Conservation (phyloP, 2,329 filamentous ascomycete species). For the Neofusicoccum ribis region DNA sequence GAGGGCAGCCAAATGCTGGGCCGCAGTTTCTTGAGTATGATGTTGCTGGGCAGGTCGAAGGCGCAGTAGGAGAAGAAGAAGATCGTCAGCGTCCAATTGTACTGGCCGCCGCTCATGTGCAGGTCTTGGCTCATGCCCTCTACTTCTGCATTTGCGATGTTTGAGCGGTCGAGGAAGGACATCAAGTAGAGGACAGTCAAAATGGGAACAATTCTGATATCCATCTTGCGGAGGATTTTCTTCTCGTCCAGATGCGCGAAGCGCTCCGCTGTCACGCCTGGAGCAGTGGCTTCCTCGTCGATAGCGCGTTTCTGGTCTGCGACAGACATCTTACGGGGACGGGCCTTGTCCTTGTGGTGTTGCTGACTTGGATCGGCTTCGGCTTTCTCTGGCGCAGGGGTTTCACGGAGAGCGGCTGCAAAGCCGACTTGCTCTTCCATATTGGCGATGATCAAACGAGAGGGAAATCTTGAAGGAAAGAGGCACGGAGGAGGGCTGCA, state of each 20-base stretch:
- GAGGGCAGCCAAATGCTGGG: constrained; percentile 37
- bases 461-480: background rate
- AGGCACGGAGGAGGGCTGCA: background rate
- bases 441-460: background rate
- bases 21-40: constrained; percentile 58
- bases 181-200: constrained; percentile 31
- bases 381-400: background rate
- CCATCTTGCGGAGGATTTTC: constrained; percentile 29
- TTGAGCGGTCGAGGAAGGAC: constrained; percentile 29
- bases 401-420: background rate
- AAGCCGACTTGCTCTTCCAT: background rate
- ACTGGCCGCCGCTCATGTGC: constrained; percentile 53
- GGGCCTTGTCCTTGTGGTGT: background rate
- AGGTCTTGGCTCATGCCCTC: constrained; percentile 30
- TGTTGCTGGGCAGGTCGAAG: constrained; percentile 53
- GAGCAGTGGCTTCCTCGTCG: background rate
- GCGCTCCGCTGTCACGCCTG: background rate
- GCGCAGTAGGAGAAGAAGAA: constrained; percentile 56
- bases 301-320: background rate
- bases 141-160: constrained; percentile 46
- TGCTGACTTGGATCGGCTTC: background rate
- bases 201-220: constrained; percentile 24
- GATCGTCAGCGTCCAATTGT: constrained; percentile 61
- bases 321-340: background rate
- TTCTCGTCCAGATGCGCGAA: constrained; percentile 28